phyloP scores from a whole-genome alignment of 2,329 filamentous ascomycete species.

The Pseudogymnoascus pannorum region DNA sequence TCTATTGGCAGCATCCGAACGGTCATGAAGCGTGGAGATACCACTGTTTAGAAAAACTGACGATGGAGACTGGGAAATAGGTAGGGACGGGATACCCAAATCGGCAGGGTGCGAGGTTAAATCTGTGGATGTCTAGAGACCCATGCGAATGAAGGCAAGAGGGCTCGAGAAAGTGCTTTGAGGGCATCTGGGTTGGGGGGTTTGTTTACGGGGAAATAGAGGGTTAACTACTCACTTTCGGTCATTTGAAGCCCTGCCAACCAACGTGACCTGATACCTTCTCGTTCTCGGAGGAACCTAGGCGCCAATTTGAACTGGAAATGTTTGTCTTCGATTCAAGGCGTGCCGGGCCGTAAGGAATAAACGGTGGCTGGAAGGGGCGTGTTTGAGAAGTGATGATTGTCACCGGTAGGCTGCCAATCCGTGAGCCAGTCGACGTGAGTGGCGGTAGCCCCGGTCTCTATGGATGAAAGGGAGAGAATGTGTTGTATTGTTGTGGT shows the following conservation, averaged over 20 bases:
- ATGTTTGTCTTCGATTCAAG: not conserved
- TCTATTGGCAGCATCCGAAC: not conserved
- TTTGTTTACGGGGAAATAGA: not conserved
- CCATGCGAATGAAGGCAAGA: not conserved
- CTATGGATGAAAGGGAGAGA: not conserved
- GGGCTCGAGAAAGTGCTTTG: not conserved
- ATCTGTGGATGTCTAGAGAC: slow-evolving; percentile 4
- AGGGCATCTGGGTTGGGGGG: not conserved
- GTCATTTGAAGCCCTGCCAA: slow-evolving; percentile 12
- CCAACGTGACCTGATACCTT: not conserved
- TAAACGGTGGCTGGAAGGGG: not conserved
- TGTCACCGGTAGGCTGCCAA: not conserved
- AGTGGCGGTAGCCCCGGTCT: not conserved
- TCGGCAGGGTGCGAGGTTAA: not conserved
- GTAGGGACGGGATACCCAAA: slow-evolving; percentile 1
- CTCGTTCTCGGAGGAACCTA: not conserved
- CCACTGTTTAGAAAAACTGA: not conserved
- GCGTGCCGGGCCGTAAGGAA: not conserved
- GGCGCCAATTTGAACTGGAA: not conserved
- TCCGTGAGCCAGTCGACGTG: not conserved
- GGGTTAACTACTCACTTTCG: slow-evolving; percentile 11
- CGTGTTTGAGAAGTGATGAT: not conserved
- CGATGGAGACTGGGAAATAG: not conserved
- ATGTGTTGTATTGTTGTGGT: not conserved
- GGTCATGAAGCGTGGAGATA: not conserved